Evolutionary conservation across 179 eudicot species (phyloP).

Genomic region (Vitellaria paradoxa): DNA sequence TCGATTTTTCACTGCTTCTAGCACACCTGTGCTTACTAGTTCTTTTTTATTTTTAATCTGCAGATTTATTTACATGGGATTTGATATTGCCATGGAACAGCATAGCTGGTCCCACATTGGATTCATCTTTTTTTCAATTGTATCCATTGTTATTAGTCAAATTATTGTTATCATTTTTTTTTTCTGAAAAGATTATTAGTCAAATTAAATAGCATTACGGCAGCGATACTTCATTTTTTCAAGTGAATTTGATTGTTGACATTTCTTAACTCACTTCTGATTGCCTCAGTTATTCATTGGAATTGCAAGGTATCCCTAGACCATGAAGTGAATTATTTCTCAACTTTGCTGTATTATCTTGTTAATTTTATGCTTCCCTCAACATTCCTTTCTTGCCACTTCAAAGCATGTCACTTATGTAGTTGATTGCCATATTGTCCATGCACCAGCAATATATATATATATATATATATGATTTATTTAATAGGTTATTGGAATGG

Average conservation of each 20-base stretch:
- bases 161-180: neutral
- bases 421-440: neutral
- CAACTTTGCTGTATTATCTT: neutral
- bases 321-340: neutral
- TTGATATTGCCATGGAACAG: constrained; percentile 97
- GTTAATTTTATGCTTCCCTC: neutral
- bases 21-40: neutral
- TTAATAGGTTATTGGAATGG: neutral
- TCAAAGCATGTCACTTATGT: neutral
- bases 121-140: constrained; percentile 95
- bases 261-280: constrained; percentile 53
- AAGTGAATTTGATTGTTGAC: constrained; percentile 14
- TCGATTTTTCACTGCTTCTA: neutral
- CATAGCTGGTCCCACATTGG: constrained; percentile 99
- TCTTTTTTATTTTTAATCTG: constrained; percentile 19
- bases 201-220: no score
- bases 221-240: neutral
- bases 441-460: neutral
- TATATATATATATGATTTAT: neutral
- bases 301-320: constrained; percentile 67
- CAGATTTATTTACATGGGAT: constrained; percentile 99
- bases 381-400: neutral
- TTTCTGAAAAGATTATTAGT: no score
- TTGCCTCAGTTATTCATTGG: constrained; percentile 70
- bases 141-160: constrained; percentile 57